Conservation (phyloP, 108 stramenopile species). For the Ochromonas danica region DNA sequence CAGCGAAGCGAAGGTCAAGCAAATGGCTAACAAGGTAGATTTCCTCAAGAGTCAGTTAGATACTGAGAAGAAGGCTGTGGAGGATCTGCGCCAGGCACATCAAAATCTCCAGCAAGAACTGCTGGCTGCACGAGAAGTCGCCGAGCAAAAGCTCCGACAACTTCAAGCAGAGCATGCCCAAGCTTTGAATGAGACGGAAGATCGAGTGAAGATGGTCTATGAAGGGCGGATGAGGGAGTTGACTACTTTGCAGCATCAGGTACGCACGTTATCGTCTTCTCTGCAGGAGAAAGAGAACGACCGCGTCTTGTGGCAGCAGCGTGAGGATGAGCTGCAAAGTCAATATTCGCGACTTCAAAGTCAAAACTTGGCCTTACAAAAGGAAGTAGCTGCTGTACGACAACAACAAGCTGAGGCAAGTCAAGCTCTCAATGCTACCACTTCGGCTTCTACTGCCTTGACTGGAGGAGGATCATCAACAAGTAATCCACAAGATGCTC, state of each 20-base stretch:
- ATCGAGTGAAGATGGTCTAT: constrained; percentile 26
- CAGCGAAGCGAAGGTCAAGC: constrained; percentile 48
- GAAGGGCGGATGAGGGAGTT: constrained; percentile 35
- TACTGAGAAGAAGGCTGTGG: not conserved
- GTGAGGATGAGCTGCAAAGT: too few relatives aligned
- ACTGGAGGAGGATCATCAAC: too few relatives aligned
- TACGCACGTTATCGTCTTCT: constrained; percentile 35
- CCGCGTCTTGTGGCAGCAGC: too few relatives aligned
- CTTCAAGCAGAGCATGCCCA: too few relatives aligned
- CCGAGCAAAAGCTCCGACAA: too few relatives aligned
- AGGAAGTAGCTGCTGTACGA: too few relatives aligned
- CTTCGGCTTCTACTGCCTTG: too few relatives aligned
- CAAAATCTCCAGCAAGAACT: not conserved
- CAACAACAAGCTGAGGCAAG: too few relatives aligned
- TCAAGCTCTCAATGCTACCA: too few relatives aligned
- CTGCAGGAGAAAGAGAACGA: too few relatives aligned
- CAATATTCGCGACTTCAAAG: too few relatives aligned
- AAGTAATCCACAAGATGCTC: constrained; percentile 39
- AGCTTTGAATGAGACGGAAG: constrained; percentile 30
- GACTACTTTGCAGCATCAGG: constrained; percentile 6
- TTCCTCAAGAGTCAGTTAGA: constrained; percentile 37
- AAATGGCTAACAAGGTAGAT: constrained; percentile 57
- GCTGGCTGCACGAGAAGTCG: not conserved
- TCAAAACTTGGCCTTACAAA: too few relatives aligned
- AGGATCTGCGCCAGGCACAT: not conserved